Evolutionary conservation across 129 eudicot genomes (phyloP), one percentile per base, ranked within the genome.

Genomic region (Mikania micrantha): DNA sequence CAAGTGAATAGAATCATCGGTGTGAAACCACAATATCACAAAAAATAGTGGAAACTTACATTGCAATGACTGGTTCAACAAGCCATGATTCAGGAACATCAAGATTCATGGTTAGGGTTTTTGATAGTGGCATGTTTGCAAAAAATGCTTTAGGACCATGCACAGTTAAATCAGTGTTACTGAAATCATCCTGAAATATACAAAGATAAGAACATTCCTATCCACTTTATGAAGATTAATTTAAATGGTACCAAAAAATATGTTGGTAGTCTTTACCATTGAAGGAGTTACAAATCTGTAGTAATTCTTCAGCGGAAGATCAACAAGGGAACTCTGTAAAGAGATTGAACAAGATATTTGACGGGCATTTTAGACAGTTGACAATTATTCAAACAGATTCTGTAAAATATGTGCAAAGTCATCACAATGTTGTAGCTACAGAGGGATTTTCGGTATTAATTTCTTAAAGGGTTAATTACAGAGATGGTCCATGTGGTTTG

Each of bases 81-180:
- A 93, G 96, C 98, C 98, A 93, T 47, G 98, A 91, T 81, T 93
- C 98, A 68, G 98, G 98, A 76, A 93, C 98, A 81, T 93, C 98
- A 79, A 93, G 96, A 85, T 93, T 93, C 98, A 93, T 93, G 71
- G 98, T 93, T 67, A 93, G 85, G 41, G 98, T 93, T 78, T 93
- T 93, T 13, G 95, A 88, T 24, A 88, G 85, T 27, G 98, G 98
- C 98, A 93, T 93, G 67, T 93, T 93, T 29, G 98, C 98, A 56
- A 93, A 93, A 76, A 93, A 93, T 58, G 98, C 96, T 81, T 88
- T 93, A 19, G 98, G 98, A 61, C 98, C 98, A 82, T 82, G 74
- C 15, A 93, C 88, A 9, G 88, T 74, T 22, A 72, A 72, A 71
- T 88, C 98, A 20, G 85, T 80, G 66, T 81, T 70, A 69, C 98